Percentiles rank a stretch among this genome's conserved stretches.
phyloP scores from a whole-genome alignment of 345 rosid genomes.

The Salix udensis region DNA sequence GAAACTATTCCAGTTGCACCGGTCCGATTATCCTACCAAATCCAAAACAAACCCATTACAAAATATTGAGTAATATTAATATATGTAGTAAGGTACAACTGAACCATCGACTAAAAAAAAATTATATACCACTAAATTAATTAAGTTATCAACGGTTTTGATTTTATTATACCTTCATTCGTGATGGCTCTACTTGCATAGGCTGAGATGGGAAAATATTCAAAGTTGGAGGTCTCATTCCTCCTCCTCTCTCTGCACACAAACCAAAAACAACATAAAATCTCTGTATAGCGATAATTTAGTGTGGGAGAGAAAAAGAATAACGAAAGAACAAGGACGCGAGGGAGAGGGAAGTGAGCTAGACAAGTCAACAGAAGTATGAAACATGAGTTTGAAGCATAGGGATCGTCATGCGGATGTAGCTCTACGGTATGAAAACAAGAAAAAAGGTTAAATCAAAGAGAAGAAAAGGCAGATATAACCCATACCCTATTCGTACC shows the following conservation, averaged over 20 bases:
- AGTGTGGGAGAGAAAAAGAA: neutral
- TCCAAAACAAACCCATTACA: constrained; percentile 19
- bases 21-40: constrained; percentile 23
- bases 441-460: constrained; percentile 23
- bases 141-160: constrained; percentile 11
- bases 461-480: constrained; percentile 16
- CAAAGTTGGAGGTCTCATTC: constrained; percentile 90
- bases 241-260: constrained; percentile 53
- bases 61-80: neutral
- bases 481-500: constrained; percentile 28
- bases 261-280: constrained; percentile 14
- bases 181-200: constrained; percentile 70
- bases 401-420: constrained; percentile 29
- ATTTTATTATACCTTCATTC: constrained; percentile 32
- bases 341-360: constrained; percentile 2
- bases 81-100: neutral
- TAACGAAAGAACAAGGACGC: constrained; percentile 1
- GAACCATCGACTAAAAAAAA: neutral
- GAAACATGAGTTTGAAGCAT: constrained; percentile 13
- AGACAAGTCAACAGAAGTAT: constrained; percentile 20
- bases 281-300: constrained; percentile 2
- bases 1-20: constrained; percentile 18
- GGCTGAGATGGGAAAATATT: constrained; percentile 99
- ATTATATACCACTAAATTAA: neutral
- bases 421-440: constrained; percentile 17